Conservation (phyloP, 2,329 filamentous ascomycete species). For the Phialemoniopsis sp. region DNA sequence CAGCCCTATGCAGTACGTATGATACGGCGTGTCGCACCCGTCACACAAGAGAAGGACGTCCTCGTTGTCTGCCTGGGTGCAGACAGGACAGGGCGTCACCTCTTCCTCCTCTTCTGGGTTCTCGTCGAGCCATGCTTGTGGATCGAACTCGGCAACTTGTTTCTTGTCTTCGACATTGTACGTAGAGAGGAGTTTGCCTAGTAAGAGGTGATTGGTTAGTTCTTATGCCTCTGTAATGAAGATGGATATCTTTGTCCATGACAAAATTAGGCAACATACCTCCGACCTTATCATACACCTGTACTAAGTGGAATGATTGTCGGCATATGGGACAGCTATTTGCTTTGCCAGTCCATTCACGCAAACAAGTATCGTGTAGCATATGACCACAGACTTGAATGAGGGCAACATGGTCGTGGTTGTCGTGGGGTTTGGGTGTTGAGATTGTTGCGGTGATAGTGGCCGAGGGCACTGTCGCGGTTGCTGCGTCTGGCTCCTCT, state of each 20-base stretch:
- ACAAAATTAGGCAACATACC: conserved; percentile 52
- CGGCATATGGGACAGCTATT: conserved; percentile 98
- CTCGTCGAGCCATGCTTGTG: conserved; percentile 68
- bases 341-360: conserved; percentile 91
- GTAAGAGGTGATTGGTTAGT: neutral
- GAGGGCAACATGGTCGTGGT: conserved; percentile 47
- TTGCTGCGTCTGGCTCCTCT: no score
- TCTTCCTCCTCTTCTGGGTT: conserved; percentile 68
- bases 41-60: conserved; percentile 87
- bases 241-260: conserved; percentile 2
- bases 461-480: no score
- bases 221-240: neutral
- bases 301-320: conserved; percentile 83
- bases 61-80: conserved; percentile 75
- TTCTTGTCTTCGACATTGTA: conserved; percentile 75
- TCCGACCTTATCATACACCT: conserved; percentile 75
- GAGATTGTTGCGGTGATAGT: conserved; percentile 7
- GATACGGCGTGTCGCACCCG: conserved; percentile 83
- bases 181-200: conserved; percentile 51
- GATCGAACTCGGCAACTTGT: conserved; percentile 86
- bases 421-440: conserved; percentile 12
- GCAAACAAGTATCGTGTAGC: conserved; percentile 87
- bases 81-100: conserved; percentile 76
- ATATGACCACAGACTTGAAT: conserved; percentile 82
- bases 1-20: conserved; percentile 87